These are phyloP conservation scores for Sclerotinia trifoliorum DNA, from an alignment of 2,329 filamentous ascomycete species.

Conservation along the genomic window DNA sequence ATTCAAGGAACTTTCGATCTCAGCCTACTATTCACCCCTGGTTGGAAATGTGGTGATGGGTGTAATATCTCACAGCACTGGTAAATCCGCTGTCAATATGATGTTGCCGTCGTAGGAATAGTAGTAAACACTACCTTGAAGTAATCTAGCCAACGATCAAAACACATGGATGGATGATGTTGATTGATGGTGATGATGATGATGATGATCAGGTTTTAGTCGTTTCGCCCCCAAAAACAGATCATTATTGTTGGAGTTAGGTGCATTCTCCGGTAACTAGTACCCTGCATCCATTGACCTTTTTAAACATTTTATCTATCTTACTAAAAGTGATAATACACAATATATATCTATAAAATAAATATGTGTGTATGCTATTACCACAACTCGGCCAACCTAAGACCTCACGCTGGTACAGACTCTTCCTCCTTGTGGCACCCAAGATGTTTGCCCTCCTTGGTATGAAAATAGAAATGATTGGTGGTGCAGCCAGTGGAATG, in stretches of 20 bases:
- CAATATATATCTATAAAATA: not conserved
- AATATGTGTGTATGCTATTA: not conserved
- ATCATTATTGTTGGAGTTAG: not conserved
- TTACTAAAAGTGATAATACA: not conserved
- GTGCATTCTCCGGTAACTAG: not conserved
- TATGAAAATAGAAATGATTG: conserved; percentile 6
- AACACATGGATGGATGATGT: not conserved
- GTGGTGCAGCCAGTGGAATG: conserved; percentile 2
- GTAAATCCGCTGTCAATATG: not conserved
- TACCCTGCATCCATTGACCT: not conserved
- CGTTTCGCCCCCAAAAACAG: not conserved
- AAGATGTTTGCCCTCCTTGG: not conserved
- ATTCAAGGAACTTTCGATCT: conserved; percentile 1
- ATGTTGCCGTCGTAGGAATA: not conserved
- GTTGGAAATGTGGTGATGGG: not conserved
- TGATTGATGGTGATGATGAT: not conserved
- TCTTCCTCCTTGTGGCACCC: conserved; percentile 14
- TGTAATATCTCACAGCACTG: not conserved
- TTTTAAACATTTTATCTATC: not conserved
- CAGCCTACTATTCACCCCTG: not conserved
- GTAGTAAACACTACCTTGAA: not conserved
- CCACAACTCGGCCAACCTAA: not conserved
- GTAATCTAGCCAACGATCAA: not conserved
- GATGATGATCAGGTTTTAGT: not conserved
- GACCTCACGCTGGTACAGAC: not conserved